These are phyloP conservation scores for Helicocarpus griseus DNA, from an alignment of 2,329 filamentous ascomycete species.

Conservation along the genomic window DNA sequence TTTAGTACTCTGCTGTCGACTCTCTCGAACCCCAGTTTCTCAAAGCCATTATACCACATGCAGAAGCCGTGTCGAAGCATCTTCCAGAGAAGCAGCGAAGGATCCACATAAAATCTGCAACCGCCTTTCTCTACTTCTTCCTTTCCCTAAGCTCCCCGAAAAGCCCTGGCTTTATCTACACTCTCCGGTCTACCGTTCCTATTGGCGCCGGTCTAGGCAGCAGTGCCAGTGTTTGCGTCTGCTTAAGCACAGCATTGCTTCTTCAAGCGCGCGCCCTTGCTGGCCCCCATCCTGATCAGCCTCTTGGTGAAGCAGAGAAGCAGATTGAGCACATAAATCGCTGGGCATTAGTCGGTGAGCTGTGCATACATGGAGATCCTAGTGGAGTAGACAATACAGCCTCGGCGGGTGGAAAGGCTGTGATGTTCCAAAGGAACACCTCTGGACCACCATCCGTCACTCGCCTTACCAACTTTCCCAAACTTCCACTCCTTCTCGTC, in stretches of 20 bases:
- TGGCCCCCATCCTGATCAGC: constrained; percentile 86
- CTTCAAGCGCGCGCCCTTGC: constrained; percentile 79
- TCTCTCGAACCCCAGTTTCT: constrained; percentile 74
- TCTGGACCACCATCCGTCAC: constrained; percentile 65
- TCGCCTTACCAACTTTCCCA: constrained; percentile 77
- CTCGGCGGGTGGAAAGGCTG: constrained; percentile 82
- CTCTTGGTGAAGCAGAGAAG: constrained; percentile 71
- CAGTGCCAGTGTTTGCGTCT: constrained; percentile 77
- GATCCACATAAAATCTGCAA: constrained; percentile 72
- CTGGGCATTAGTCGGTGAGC: constrained; percentile 94
- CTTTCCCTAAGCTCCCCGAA: constrained; percentile 66
- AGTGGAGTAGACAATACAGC: constrained; percentile 97
- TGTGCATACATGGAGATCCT: constrained; percentile 95
- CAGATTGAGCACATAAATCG: constrained; percentile 94
- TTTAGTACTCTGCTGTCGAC: constrained; percentile 84
- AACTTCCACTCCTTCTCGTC: constrained; percentile 79
- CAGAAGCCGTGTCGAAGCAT: constrained; percentile 58
- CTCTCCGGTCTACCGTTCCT: constrained; percentile 75
- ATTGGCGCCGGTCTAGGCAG: constrained; percentile 80
- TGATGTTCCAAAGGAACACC: constrained; percentile 75
- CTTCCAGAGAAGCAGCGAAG: constrained; percentile 64
- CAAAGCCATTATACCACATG: constrained; percentile 68
- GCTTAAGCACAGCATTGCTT: constrained; percentile 65
- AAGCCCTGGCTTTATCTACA: constrained; percentile 69
- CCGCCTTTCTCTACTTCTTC: constrained; percentile 78